Conservation (phyloP, 805 yeast species). For the Blastobotrys muscicola region DNA sequence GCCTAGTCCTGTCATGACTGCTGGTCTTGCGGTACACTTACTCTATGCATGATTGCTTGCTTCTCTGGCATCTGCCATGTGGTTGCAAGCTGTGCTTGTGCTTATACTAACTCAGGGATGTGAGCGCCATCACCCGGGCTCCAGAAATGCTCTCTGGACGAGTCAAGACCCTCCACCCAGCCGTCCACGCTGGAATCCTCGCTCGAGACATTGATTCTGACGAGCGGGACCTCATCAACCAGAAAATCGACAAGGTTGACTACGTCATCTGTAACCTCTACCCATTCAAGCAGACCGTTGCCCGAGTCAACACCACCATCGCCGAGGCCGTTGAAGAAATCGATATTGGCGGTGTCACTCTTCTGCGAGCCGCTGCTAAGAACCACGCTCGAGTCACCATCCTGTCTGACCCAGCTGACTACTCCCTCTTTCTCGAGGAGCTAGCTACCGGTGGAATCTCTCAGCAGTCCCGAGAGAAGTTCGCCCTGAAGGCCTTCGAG, state of each 20-base stretch:
- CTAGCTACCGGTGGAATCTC: constrained; percentile 66
- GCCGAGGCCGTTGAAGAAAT: constrained; percentile 98
- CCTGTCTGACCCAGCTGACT: constrained; percentile 89
- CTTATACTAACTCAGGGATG: constrained; percentile 40
- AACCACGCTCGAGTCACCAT: constrained; percentile 95
- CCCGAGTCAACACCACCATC: constrained; percentile 89
- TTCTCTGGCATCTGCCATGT: no score
- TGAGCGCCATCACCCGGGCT: constrained; percentile 89
- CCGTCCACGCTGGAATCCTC: constrained; percentile 89
- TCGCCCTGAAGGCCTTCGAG: constrained; percentile 95
- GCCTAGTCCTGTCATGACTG: no score
- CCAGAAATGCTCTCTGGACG: constrained; percentile 99
- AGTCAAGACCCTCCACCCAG: constrained; percentile 97
- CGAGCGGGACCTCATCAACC: constrained; percentile 77
- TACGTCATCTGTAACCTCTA: constrained; percentile 95
- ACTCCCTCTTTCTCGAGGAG: constrained; percentile 78
- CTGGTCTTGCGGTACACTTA: no score
- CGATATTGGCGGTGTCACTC: constrained; percentile 96
- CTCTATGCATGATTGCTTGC: no score
- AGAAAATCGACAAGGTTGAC: constrained; percentile 92
- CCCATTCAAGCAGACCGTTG: constrained; percentile 95
- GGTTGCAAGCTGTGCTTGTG: no score
- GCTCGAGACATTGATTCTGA: constrained; percentile 90
- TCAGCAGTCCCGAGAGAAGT: constrained; percentile 61
- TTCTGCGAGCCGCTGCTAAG: constrained; percentile 97